Evolutionary conservation across 2,329 filamentous ascomycete genomes (phyloP).

Genomic region (Epichloe aotearoae): DNA sequence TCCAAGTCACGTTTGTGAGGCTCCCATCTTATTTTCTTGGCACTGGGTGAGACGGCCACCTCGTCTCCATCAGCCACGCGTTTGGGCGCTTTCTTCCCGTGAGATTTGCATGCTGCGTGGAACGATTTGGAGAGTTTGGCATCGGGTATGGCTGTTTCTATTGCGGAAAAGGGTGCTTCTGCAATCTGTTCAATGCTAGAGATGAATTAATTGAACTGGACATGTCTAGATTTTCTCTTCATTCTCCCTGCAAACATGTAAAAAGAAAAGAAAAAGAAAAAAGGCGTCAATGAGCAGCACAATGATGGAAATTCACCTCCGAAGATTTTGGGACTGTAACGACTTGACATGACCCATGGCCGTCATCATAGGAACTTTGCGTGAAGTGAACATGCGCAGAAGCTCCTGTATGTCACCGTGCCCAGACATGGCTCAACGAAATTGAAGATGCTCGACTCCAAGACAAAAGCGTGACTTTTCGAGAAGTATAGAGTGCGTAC

Average conservation of each 20-base stretch:
- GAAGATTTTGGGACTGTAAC: conserved; percentile 39
- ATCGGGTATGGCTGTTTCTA: conserved; percentile 35
- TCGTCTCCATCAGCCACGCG: conserved; percentile 12
- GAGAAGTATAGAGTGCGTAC: neutral
- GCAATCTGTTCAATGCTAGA: conserved; percentile 41
- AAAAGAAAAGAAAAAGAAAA: too few relatives aligned
- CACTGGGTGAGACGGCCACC: conserved; percentile 6
- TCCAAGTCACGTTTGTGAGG: conserved; percentile 22
- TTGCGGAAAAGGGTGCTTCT: conserved; percentile 28
- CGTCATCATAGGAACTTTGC: conserved; percentile 45
- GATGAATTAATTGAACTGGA: neutral
- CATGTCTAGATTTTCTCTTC: neutral
- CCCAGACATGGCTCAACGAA: conserved; percentile 31
- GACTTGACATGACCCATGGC: conserved; percentile 46
- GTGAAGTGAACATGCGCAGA: conserved; percentile 44
- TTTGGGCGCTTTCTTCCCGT: conserved; percentile 28
- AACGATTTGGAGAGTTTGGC: conserved; percentile 36
- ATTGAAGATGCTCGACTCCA: neutral
- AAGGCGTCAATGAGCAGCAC: neutral
- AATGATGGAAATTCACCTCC: conserved; percentile 31
- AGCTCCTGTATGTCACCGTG: conserved; percentile 49
- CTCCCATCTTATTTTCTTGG: conserved; percentile 22
- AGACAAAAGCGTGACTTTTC: too few relatives aligned
- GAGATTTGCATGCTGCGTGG: conserved; percentile 40
- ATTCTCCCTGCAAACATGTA: too few relatives aligned